Conservation (phyloP, 345 rosid species). For the Aquilaria sinensis region DNA sequence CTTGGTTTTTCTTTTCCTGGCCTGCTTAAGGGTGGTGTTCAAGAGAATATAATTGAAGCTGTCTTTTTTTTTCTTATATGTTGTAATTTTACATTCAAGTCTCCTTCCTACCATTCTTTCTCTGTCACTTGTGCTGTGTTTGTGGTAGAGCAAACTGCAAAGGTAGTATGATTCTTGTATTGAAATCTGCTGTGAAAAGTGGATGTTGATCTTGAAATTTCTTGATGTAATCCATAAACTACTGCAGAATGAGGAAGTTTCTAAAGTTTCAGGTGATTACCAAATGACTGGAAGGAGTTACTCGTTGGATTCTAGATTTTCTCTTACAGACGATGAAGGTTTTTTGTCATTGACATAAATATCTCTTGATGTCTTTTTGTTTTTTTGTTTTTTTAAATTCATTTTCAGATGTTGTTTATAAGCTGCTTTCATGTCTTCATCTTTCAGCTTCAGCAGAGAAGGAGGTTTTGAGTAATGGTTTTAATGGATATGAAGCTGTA, state of each 20-base stretch:
- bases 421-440: neutral
- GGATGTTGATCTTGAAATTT: neutral
- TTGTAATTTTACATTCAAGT: too few species aligned
- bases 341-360: neutral
- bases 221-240: slow-evolving; percentile 11
- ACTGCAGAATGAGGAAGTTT: slow-evolving; percentile 26
- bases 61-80: neutral
- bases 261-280: slow-evolving; percentile 20
- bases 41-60: neutral
- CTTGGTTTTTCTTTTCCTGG: too few species aligned
- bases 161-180: neutral
- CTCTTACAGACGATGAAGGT: slow-evolving; percentile 17
- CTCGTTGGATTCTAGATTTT: slow-evolving; percentile 14
- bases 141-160: too few species aligned
- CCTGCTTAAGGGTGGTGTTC: too few species aligned
- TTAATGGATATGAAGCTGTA: slow-evolving; percentile 31
- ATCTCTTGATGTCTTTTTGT: neutral
- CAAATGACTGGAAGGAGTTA: slow-evolving; percentile 14
- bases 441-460: slow-evolving; percentile 9
- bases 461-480: slow-evolving; percentile 8
- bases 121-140: too few species aligned
- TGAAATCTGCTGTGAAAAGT: slow-evolving; percentile 2
- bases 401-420: neutral
- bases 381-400: slow-evolving; percentile 1
- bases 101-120: too few species aligned